These are phyloP conservation scores for Clohesyomyces aquaticus DNA, from an alignment of 495 filamentous ascomycete genomes.

Conservation along the genomic window DNA sequence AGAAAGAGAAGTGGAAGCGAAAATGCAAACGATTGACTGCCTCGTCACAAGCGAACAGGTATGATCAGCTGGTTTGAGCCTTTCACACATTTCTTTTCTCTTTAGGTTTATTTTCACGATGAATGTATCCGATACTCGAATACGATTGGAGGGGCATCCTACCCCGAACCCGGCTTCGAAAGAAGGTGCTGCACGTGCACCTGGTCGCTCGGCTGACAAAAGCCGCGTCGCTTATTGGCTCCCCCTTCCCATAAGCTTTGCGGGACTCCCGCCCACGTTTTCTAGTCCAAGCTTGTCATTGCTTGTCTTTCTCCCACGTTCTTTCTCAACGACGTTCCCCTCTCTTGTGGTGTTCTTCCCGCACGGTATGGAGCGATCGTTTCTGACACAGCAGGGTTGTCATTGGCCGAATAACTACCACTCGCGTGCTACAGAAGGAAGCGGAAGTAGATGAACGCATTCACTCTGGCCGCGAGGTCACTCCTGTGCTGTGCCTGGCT, in stretches of 20 bases:
- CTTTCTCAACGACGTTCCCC: neutral
- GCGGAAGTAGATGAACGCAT: neutral
- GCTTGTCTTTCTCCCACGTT: neutral
- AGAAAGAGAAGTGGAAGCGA: no score
- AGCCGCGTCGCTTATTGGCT: neutral
- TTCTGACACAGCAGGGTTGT: neutral
- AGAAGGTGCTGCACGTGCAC: neutral
- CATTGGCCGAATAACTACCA: neutral
- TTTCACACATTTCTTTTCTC: no score
- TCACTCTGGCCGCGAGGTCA: neutral
- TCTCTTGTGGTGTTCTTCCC: neutral
- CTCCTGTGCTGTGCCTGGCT: neutral
- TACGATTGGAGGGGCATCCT: no score
- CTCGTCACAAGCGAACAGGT: no score
- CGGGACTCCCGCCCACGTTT: neutral
- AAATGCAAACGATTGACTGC: no score
- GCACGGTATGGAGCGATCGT: neutral
- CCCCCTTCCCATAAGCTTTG: neutral
- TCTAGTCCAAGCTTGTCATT: neutral
- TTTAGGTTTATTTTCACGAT: no score
- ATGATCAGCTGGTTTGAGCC: no score
- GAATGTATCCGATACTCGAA: no score
- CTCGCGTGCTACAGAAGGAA: neutral
- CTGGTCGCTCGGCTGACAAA: neutral
- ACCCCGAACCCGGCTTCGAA: no score